phyloP scores from a whole-genome alignment of 495 filamentous ascomycete genomes.

The Daldinia vernicosa region DNA sequence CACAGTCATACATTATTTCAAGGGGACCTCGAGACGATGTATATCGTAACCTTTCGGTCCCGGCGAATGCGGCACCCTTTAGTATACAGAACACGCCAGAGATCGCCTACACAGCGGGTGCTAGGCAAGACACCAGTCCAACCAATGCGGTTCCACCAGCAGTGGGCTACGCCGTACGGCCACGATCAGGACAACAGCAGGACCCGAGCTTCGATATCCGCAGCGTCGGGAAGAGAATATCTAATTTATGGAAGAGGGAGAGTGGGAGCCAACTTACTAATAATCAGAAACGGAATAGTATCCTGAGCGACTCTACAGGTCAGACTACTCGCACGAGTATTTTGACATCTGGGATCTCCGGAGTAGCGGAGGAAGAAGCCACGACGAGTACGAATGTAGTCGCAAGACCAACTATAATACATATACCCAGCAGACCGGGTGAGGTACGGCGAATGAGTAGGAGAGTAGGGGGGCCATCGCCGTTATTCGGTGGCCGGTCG shows the following conservation, averaged over 20 bases:
- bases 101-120: slow-evolving; percentile 38
- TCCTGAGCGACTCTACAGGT: slow-evolving; percentile 30
- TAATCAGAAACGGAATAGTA: slow-evolving; percentile 34
- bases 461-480: slow-evolving; percentile 27
- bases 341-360: slow-evolving; percentile 42
- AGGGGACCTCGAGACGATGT: slow-evolving; percentile 11
- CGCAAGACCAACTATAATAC: slow-evolving; percentile 45
- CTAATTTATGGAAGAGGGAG: slow-evolving; percentile 40
- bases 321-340: slow-evolving; percentile 46
- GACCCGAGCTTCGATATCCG: slow-evolving; percentile 14
- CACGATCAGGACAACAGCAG: slow-evolving; percentile 27
- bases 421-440: slow-evolving; percentile 45
- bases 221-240: slow-evolving; percentile 35
- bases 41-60: slow-evolving; percentile 47
- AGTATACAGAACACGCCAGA: slow-evolving; percentile 50
- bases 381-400: slow-evolving; percentile 42
- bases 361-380: slow-evolving; percentile 39
- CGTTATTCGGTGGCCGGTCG: slow-evolving; percentile 39
- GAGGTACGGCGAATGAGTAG: slow-evolving; percentile 42
- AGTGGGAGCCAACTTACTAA: slow-evolving; percentile 15
- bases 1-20: slow-evolving; percentile 26
- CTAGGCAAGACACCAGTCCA: slow-evolving; percentile 31
- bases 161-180: slow-evolving; percentile 28
- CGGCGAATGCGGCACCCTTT: slow-evolving; percentile 30
- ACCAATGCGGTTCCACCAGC: slow-evolving; percentile 29